These are phyloP conservation scores for Colletotrichum cordylinicola DNA, from an alignment of 2,329 filamentous ascomycete genomes.

Conservation along the genomic window DNA sequence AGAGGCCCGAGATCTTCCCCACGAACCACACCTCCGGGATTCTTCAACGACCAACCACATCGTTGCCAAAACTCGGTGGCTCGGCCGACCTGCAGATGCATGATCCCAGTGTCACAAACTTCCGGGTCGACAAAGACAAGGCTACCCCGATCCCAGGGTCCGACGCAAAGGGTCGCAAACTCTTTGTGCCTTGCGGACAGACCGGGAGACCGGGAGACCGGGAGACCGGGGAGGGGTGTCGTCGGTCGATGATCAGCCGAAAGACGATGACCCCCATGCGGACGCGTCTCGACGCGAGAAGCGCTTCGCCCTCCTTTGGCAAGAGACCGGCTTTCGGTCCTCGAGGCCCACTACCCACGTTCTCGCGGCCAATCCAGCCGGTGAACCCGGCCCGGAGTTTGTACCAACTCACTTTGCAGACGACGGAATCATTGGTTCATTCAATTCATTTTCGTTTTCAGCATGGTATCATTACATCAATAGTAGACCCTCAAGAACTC, in stretches of 20 bases:
- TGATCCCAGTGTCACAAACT: neutral
- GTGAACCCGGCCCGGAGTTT: neutral
- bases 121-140: neutral
- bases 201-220: neutral
- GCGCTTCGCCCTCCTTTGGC: neutral
- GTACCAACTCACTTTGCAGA: neutral
- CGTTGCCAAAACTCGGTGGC: neutral
- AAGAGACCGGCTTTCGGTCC: neutral
- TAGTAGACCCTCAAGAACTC: constrained; percentile 68
- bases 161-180: neutral
- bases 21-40: neutral
- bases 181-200: neutral
- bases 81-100: neutral
- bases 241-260: constrained; percentile 1
- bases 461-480: constrained; percentile 23
- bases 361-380: neutral
- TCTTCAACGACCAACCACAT: neutral
- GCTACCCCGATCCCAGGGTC: neutral
- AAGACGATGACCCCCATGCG: neutral
- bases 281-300: neutral
- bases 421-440: neutral
- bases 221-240: neutral
- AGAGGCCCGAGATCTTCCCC: neutral
- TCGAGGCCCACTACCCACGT: neutral
- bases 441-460: neutral